Conservation (phyloP, 2,329 filamentous ascomycete genomes). For the Cadophora luteo-olivacea region DNA sequence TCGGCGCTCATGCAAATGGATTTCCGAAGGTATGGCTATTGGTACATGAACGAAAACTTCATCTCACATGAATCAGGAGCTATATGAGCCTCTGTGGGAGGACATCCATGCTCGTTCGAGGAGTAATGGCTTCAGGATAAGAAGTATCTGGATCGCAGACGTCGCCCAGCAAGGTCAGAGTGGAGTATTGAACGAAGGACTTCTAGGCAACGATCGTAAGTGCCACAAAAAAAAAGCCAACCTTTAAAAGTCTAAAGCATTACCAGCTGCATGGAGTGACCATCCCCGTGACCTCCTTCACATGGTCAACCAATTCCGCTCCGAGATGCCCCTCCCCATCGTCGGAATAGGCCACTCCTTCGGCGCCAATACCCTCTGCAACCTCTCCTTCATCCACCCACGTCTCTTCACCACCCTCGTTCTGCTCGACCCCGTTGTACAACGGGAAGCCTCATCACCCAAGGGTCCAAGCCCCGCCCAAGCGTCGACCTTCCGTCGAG, state of each 20-base stretch:
- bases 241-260: conserved; percentile 25
- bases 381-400: conserved; percentile 78
- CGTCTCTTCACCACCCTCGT: conserved; percentile 78
- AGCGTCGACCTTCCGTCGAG: conserved; percentile 74
- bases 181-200: conserved; percentile 75
- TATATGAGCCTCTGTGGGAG: conserved; percentile 93
- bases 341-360: conserved; percentile 90
- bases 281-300: conserved; percentile 84
- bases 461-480: conserved; percentile 53
- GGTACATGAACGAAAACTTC: background rate
- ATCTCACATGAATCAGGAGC: conserved; percentile 61
- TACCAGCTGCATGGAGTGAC: conserved; percentile 81
- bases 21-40: conserved; percentile 75
- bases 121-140: conserved; percentile 69
- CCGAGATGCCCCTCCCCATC: conserved; percentile 78
- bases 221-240: conserved; percentile 24
- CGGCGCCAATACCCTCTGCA: conserved; percentile 76
- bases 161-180: conserved; percentile 85
- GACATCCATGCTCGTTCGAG: conserved; percentile 70
- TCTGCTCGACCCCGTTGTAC: conserved; percentile 85
- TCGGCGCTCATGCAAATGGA: conserved; percentile 88
- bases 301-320: conserved; percentile 83
- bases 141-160: conserved; percentile 89
- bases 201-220: conserved; percentile 84
- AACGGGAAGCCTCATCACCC: conserved; percentile 51